Evolutionary conservation across 2,329 filamentous ascomycete species (phyloP).

Genomic region (Coniochaeta hoffmannii): DNA sequence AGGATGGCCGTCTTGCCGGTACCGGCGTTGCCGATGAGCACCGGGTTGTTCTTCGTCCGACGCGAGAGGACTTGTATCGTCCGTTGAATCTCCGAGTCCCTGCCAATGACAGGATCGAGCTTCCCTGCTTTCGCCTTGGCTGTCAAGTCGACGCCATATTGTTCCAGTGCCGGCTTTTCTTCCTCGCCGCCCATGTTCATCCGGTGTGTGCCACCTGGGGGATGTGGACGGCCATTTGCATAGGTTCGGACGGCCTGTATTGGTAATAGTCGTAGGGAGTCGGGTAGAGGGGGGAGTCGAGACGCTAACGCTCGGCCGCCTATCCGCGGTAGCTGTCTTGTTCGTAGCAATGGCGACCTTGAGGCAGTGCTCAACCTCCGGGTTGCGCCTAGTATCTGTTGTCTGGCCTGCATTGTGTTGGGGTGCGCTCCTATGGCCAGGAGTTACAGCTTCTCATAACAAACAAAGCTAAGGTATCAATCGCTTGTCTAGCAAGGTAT

Average conservation of each 20-base stretch:
- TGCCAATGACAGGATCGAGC: slow-evolving; percentile 89
- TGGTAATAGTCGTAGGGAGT: slow-evolving; percentile 26
- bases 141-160: slow-evolving; percentile 88
- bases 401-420: slow-evolving; percentile 28
- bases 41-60: slow-evolving; percentile 92
- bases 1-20: slow-evolving; percentile 92
- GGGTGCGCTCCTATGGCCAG: neutral
- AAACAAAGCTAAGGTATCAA: neutral
- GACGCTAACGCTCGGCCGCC: slow-evolving; percentile 4
- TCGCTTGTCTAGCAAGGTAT: neutral
- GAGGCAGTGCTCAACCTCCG: slow-evolving; percentile 11
- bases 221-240: slow-evolving; percentile 70
- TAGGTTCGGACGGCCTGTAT: slow-evolving; percentile 42
- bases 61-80: slow-evolving; percentile 91
- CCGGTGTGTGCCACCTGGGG: slow-evolving; percentile 84
- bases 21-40: slow-evolving; percentile 84
- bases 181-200: slow-evolving; percentile 77
- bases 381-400: slow-evolving; percentile 26
- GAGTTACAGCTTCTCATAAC: neutral
- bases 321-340: slow-evolving; percentile 11
- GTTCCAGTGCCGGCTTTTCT: slow-evolving; percentile 81
- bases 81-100: slow-evolving; percentile 84
- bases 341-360: slow-evolving; percentile 5
- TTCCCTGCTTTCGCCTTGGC: slow-evolving; percentile 79
- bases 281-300: slow-evolving; percentile 1